Evolutionary conservation across 495 filamentous ascomycete species (phyloP).

Genomic region (Tetracladium marchalianum): DNA sequence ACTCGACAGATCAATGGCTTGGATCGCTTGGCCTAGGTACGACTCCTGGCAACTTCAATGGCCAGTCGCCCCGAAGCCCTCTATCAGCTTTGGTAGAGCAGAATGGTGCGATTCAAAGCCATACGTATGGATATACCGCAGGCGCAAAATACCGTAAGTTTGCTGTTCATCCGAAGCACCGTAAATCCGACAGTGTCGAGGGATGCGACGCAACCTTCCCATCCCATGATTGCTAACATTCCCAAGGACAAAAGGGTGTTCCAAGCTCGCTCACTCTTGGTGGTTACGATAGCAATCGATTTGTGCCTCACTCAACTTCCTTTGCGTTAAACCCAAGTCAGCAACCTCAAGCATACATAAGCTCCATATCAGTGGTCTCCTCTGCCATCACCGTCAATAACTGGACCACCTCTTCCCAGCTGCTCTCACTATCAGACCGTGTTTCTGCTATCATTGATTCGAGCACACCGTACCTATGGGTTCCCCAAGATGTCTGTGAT

Average conservation of each 20-base stretch:
- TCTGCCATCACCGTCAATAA: constrained; percentile 26
- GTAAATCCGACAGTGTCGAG: background rate
- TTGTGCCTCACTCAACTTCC: constrained; percentile 40
- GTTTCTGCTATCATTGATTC: constrained; percentile 51
- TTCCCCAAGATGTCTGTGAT: constrained; percentile 50
- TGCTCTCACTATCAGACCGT: constrained; percentile 35
- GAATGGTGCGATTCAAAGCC: constrained; percentile 43
- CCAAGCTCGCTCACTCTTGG: constrained; percentile 51
- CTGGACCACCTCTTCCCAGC: constrained; percentile 29
- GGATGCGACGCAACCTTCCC: background rate
- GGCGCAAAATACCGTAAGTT: constrained; percentile 50
- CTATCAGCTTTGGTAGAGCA: constrained; percentile 35
- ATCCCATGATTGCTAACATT: constrained; percentile 4
- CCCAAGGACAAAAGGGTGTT: constrained; percentile 32
- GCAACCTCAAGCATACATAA: constrained; percentile 42
- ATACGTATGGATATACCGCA: constrained; percentile 59
- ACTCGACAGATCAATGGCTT: constrained; percentile 45
- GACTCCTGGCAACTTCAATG: constrained; percentile 30
- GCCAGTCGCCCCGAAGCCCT: constrained; percentile 22
- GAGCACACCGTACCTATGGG: constrained; percentile 58
- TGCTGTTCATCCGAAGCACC: background rate
- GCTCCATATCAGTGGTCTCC: constrained; percentile 42
- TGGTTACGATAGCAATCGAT: constrained; percentile 52
- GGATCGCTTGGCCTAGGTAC: constrained; percentile 49
- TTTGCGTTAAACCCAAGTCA: constrained; percentile 41